phyloP scores from a whole-genome alignment of 2,329 filamentous ascomycete genomes.

The Scorias spongiosa region DNA sequence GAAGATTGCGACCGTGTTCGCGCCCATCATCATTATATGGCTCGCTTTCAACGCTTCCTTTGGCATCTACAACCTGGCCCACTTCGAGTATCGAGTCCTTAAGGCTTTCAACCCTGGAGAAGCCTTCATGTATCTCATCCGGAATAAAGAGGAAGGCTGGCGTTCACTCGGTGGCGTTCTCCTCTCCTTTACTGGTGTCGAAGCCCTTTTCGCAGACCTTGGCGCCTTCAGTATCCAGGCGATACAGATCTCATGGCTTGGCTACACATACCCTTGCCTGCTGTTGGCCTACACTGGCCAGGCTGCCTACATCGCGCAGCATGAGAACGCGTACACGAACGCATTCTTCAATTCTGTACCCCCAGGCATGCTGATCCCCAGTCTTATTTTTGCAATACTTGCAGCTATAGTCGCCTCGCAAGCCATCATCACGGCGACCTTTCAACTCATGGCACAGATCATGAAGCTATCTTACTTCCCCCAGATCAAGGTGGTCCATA shows the following conservation, averaged over 20 bases:
- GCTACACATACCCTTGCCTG: constrained; percentile 44
- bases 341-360: constrained; percentile 61
- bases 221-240: constrained; percentile 51
- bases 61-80: constrained; percentile 43
- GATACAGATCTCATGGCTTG: constrained; percentile 59
- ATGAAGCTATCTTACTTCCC: constrained; percentile 64
- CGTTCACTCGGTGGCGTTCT: constrained; percentile 50
- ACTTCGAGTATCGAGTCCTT: constrained; percentile 33
- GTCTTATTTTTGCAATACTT: constrained; percentile 51
- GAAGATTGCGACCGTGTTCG: constrained; percentile 45
- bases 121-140: constrained; percentile 44
- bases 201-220: constrained; percentile 63
- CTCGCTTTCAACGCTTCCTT: constrained; percentile 46
- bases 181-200: constrained; percentile 63
- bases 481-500: constrained; percentile 59
- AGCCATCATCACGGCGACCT: constrained; percentile 62
- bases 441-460: constrained; percentile 50
- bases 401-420: constrained; percentile 59
- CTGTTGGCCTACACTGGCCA: constrained; percentile 56
- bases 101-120: constrained; percentile 41
- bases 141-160: constrained; percentile 47
- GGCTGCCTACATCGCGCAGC: constrained; percentile 52
- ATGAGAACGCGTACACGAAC: constrained; percentile 49
- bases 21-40: constrained; percentile 54
- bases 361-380: constrained; percentile 51